Evolutionary conservation across 345 rosid species (phyloP).

Genomic region (Lenwebbia sp.): DNA sequence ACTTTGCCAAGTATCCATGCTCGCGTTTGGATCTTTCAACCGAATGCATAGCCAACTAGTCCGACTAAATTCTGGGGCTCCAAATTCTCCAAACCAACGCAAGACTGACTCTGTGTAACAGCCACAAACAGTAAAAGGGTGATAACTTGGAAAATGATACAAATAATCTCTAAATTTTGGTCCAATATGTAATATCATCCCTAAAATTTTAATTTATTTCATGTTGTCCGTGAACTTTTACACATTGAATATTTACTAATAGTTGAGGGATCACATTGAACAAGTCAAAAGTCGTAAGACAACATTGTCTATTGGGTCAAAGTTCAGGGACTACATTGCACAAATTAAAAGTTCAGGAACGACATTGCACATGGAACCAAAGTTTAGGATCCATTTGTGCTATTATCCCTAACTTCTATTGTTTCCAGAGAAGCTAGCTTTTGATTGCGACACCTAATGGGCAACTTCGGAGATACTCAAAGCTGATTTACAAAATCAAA

Average conservation of each 20-base stretch:
- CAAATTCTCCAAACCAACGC: not conserved
- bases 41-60: not conserved
- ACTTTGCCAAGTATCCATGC: not conserved
- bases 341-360: not conserved
- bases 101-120: not conserved
- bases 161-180: not conserved
- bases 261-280: not conserved
- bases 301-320: no score
- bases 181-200: not conserved
- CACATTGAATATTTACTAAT: not conserved
- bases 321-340: not conserved
- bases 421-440: not conserved
- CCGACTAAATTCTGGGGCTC: not conserved
- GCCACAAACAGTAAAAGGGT: not conserved
- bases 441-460: not conserved
- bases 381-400: not conserved
- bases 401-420: not conserved
- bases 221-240: fast-evolving
- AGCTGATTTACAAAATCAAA: not conserved
- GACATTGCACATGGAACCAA: not conserved
- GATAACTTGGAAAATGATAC: not conserved
- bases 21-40: not conserved
- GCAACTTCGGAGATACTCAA: not conserved
- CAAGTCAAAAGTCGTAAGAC: not conserved
- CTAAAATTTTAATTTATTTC: not conserved